Conservation (phyloP, 768 basidiomycete species). For the Suillus clintonianus region DNA sequence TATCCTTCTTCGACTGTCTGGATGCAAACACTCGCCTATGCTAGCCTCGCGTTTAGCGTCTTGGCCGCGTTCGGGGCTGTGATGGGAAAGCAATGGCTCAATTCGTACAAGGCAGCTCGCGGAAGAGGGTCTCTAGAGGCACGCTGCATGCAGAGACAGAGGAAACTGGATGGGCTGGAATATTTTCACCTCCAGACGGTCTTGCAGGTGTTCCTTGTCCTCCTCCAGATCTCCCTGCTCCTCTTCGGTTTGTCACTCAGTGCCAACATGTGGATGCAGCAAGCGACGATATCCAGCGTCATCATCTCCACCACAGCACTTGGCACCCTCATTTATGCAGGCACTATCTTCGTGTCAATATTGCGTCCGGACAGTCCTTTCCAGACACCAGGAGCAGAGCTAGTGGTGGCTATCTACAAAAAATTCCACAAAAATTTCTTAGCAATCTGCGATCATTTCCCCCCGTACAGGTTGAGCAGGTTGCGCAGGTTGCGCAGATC, state of each 20-base stretch:
- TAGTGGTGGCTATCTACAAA: background rate
- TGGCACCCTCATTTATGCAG: background rate
- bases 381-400: conserved; percentile 5
- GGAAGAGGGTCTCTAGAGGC: background rate
- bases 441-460: too few relatives aligned
- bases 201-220: conserved; percentile 6
- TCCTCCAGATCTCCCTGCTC: conserved; percentile 2
- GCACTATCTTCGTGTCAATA: background rate
- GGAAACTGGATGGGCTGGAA: conserved; percentile 4
- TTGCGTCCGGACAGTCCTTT: conserved; percentile 10
- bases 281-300: background rate
- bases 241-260: conserved; percentile 13
- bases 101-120: conserved; percentile 1
- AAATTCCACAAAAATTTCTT: too few relatives aligned
- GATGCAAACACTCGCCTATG: conserved; percentile 10
- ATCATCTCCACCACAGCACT: background rate
- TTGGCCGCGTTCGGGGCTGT: conserved; percentile 14
- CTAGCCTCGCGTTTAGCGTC: conserved; percentile 11
- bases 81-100: conserved; percentile 1
- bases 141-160: conserved; percentile 4
- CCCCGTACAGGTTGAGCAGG: too few relatives aligned
- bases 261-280: conserved; percentile 4
- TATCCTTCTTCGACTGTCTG: background rate
- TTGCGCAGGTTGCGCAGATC: too few relatives aligned
- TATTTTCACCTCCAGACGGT: background rate